A percentile compares a stretch with the other conserved stretches of the same genome.
Evolutionary conservation across 129 eudicot species (phyloP).

Genomic region (Pulicaria dysenterica): DNA sequence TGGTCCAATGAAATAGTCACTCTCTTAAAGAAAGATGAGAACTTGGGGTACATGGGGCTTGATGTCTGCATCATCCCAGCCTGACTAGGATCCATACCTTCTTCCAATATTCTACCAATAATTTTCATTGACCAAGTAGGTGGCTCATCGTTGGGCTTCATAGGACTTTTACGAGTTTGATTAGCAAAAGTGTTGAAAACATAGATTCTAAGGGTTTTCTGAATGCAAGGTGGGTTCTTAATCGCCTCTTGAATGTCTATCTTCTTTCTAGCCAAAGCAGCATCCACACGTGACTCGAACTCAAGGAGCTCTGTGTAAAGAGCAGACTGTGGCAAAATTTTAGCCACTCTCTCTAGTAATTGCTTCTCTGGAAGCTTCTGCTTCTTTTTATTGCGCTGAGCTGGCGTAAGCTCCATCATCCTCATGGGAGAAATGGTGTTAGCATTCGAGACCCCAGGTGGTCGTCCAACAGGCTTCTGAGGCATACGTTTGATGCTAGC

Average conservation of each 20-base stretch:
- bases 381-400: slow-evolving; percentile 69
- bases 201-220: slow-evolving; percentile 87
- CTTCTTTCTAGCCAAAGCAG: slow-evolving; percentile 80
- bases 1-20: slow-evolving; percentile 79
- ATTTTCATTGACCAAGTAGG: slow-evolving; percentile 93
- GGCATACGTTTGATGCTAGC: slow-evolving; percentile 50
- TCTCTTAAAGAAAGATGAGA: slow-evolving; percentile 75
- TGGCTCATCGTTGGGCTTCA: slow-evolving; percentile 78
- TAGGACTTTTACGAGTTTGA: slow-evolving; percentile 65
- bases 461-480: slow-evolving; percentile 76
- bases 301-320: slow-evolving; percentile 91
- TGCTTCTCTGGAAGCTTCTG: slow-evolving; percentile 90
- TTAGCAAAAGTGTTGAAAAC: slow-evolving; percentile 90
- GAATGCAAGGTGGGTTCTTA: slow-evolving; percentile 72
- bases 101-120: slow-evolving; percentile 86
- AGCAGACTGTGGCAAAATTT: slow-evolving; percentile 85
- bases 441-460: slow-evolving; percentile 52
- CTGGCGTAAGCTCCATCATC: slow-evolving; percentile 68
- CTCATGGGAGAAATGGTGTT: slow-evolving; percentile 67
- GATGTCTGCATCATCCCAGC: slow-evolving; percentile 62
- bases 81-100: slow-evolving; percentile 78
- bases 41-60: slow-evolving; percentile 67
- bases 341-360: slow-evolving; percentile 68
- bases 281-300: slow-evolving; percentile 90
- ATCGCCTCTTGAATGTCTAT: slow-evolving; percentile 84